Conservation (phyloP, 495 filamentous ascomycete genomes). For the Trypethelium eluteriae region DNA sequence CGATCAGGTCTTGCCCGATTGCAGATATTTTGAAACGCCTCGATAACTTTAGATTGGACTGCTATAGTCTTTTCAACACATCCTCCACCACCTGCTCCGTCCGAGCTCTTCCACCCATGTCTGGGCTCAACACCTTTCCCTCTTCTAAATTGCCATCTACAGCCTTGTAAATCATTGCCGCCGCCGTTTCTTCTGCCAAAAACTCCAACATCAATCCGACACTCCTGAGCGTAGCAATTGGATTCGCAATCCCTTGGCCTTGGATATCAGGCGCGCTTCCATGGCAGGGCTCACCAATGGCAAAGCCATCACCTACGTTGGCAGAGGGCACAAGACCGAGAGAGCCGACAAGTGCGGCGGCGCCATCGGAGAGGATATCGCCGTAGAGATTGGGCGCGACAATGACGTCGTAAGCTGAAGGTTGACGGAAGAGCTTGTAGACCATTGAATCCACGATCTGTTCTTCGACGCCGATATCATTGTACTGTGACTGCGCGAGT, state of each 20-base stretch:
- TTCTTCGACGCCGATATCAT: constrained; percentile 68
- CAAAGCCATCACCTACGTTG: constrained; percentile 91
- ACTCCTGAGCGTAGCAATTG: constrained; percentile 87
- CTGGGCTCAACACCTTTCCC: constrained; percentile 72
- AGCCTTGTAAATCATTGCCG: constrained; percentile 79
- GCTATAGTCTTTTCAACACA: constrained; percentile 75
- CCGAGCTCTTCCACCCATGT: constrained; percentile 80
- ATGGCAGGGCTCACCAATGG: constrained; percentile 97
- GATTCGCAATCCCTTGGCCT: constrained; percentile 88
- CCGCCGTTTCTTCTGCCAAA: constrained; percentile 73
- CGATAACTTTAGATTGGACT: too few relatives aligned
- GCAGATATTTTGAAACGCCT: too few relatives aligned
- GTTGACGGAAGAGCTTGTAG: constrained; percentile 97
- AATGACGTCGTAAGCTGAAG: constrained; percentile 89
- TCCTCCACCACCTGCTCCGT: constrained; percentile 87
- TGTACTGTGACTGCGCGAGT: constrained; percentile 49
- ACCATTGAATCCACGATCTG: constrained; percentile 99
- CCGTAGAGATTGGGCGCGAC: constrained; percentile 98
- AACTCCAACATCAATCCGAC: constrained; percentile 96
- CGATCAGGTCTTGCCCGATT: too few relatives aligned
- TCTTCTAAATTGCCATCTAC: constrained; percentile 89
- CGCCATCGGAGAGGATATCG: constrained; percentile 92
- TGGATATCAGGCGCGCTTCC: constrained; percentile 92
- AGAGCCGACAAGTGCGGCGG: constrained; percentile 89
- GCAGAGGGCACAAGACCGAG: constrained; percentile 90